Percentiles rank a stretch among this genome's conserved stretches.
Evolutionary conservation across 2,329 filamentous ascomycete genomes (phyloP).

Genomic region (Alternaria arbusti): DNA sequence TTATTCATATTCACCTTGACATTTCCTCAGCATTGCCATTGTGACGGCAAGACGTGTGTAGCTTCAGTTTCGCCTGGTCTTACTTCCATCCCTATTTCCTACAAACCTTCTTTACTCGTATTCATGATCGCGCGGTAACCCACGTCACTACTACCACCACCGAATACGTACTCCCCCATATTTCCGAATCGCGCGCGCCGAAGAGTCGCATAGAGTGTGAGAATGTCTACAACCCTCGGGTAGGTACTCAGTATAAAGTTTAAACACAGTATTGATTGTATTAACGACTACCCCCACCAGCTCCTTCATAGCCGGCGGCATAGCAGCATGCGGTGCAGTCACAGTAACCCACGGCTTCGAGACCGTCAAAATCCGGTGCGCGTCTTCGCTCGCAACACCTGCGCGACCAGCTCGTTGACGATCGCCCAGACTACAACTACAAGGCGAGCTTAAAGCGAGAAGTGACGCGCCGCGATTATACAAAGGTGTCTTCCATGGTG

Average conservation of each 20-base stretch:
- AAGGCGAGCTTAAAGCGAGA: constrained; percentile 91
- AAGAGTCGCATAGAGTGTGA: constrained; percentile 15
- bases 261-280: background rate
- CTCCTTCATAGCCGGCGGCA: constrained; percentile 93
- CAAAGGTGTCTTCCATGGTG: constrained; percentile 87
- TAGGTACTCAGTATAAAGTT: constrained; percentile 23
- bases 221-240: constrained; percentile 59
- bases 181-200: background rate
- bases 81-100: background rate
- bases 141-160: background rate
- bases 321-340: constrained; percentile 95
- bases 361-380: constrained; percentile 95
- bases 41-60: background rate
- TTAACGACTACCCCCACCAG: constrained; percentile 49
- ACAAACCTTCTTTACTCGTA: background rate
- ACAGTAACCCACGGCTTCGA: constrained; percentile 98
- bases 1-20: constrained; percentile 18
- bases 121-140: constrained; percentile 10
- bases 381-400: constrained; percentile 10
- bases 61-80: background rate
- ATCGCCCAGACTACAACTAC: constrained; percentile 78
- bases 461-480: constrained; percentile 87
- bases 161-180: background rate
- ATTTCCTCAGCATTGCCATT: constrained; percentile 5
- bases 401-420: constrained; percentile 23